These are phyloP conservation scores for Xylaria flabelliformis DNA, from an alignment of 495 filamentous ascomycete genomes.

Conservation along the genomic window DNA sequence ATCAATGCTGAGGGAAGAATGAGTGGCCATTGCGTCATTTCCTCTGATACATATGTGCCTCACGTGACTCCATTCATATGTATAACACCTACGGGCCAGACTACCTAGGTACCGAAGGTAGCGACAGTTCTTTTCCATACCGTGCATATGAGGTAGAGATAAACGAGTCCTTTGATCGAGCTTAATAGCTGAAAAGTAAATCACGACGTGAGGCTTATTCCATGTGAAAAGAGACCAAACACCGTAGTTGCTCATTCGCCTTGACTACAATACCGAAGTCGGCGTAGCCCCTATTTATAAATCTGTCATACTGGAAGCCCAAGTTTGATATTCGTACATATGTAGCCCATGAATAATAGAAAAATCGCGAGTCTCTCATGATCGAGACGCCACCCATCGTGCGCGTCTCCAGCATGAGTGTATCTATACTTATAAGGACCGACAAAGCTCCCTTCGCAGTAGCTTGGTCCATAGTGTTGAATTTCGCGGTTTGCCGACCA, in stretches of 20 bases:
- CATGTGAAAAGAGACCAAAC: not conserved
- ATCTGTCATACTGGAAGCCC: not conserved
- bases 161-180: not conserved
- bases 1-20: conserved; percentile 17
- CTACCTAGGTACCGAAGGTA: no score
- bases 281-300: not conserved
- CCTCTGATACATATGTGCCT: not conserved
- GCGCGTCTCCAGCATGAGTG: not conserved
- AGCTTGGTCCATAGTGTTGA: not conserved
- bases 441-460: not conserved
- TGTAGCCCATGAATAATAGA: not conserved
- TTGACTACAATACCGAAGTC: not conserved
- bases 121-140: no score
- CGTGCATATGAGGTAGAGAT: not conserved
- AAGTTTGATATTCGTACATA: not conserved
- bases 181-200: no score
- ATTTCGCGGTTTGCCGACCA: not conserved
- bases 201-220: no score
- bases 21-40: conserved; percentile 24
- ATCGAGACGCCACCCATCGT: not conserved
- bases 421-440: not conserved
- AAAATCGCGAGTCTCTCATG: not conserved
- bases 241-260: not conserved
- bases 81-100: not conserved
- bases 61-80: conserved; percentile 13